These are phyloP conservation scores for Hymenoscyphus repandus DNA, from an alignment of 2,329 filamentous ascomycete species.

Conservation along the genomic window DNA sequence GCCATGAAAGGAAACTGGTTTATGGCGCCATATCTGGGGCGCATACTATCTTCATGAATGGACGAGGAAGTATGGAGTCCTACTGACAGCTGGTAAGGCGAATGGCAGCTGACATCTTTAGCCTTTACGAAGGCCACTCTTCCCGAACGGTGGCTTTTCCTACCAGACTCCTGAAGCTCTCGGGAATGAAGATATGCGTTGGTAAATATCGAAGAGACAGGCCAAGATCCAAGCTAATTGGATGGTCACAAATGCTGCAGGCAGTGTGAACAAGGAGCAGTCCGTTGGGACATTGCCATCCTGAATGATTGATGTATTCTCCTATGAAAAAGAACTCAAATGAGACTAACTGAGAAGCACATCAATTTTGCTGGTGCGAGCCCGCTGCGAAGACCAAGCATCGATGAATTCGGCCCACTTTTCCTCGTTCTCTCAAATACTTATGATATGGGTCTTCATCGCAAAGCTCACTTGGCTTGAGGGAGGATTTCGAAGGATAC, in stretches of 20 bases:
- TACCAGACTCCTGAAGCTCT: constrained; percentile 56
- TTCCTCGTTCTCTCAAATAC: constrained; percentile 21
- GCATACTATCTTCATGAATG: constrained; percentile 16
- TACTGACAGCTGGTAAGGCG: too few species aligned
- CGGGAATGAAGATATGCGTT: constrained; percentile 54
- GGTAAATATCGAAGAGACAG: constrained; percentile 3
- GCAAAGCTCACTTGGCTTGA: constrained; percentile 16
- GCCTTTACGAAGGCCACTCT: constrained; percentile 63
- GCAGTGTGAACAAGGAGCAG: constrained; percentile 59
- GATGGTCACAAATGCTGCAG: constrained; percentile 61
- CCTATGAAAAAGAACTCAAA: background rate
- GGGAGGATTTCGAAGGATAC: background rate
- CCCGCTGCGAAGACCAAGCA: constrained; percentile 14
- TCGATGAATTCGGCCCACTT: constrained; percentile 12
- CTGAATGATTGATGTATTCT: constrained; percentile 51
- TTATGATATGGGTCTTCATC: constrained; percentile 18
- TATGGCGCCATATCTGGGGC: constrained; percentile 12
- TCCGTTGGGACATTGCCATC: constrained; percentile 60
- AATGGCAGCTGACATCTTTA: background rate
- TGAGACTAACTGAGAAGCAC: constrained; percentile 13
- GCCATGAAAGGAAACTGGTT: constrained; percentile 18
- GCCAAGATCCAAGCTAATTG: constrained; percentile 5
- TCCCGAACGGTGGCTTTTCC: constrained; percentile 60
- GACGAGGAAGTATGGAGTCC: constrained; percentile 18
- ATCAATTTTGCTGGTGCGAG: constrained; percentile 14